Conservation (phyloP, 306 rosid species). For the Senna siamea region DNA sequence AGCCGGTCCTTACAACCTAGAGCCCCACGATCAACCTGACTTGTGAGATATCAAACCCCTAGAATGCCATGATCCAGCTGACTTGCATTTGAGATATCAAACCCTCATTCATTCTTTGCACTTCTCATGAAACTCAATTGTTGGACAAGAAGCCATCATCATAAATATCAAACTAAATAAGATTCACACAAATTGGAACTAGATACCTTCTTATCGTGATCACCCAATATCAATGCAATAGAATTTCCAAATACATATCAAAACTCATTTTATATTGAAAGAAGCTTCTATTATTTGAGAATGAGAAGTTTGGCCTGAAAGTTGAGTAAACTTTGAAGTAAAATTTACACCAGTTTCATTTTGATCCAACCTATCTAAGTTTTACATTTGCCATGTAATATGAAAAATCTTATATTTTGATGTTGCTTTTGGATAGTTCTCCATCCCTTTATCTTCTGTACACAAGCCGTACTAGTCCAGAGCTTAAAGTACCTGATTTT, state of each 20-base stretch:
- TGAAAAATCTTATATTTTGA: conserved; percentile 5
- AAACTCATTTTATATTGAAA: not conserved
- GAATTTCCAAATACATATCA: not conserved
- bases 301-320: not conserved
- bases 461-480: conserved; percentile 6
- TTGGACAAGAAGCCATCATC: not conserved
- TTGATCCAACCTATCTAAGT: conserved; percentile 14
- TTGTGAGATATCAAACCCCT: not conserved
- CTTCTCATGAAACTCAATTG: not conserved
- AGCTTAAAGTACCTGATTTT: conserved; percentile 71
- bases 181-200: not conserved
- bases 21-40: not conserved
- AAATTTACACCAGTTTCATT: conserved; percentile 12
- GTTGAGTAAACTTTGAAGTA: conserved; percentile 9
- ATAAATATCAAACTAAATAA: not conserved
- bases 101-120: not conserved
- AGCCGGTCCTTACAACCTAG: not conserved
- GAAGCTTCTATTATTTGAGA: not conserved
- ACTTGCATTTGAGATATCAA: not conserved
- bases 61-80: not conserved
- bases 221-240: not conserved
- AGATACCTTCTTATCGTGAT: not conserved
- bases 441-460: conserved; percentile 18
- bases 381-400: not conserved
- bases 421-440: conserved; percentile 4